Base-by-base conservation (phyloP, 2,329 filamentous ascomycete genomes). In the Fusarium veterinarium region DNA sequence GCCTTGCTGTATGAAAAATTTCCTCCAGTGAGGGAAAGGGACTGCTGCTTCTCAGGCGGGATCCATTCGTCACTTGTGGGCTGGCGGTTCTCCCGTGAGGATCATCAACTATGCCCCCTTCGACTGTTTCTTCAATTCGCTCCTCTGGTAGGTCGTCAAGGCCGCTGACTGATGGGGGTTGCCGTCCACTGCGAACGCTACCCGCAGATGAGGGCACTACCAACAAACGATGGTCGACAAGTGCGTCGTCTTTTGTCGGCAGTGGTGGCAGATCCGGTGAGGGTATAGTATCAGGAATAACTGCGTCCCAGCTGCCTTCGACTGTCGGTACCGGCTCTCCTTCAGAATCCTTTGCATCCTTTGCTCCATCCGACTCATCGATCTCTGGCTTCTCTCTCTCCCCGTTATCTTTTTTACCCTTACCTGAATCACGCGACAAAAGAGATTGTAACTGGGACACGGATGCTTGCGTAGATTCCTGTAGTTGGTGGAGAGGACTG, bases 151-250 rank as follows among this genome's bases (percentile, higher is more conserved):
- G 78, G 7, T 81, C 76, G 23, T 72, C 67, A 42, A 81, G 80
- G 42, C 80, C 76, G 40, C 83, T 81, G 17, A 81, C 77, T 9
- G 82, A 83, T 62, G 87, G 85, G 7, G 84, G 84, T 64, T 89
- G 88, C 19, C 86, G 83, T 30, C 87, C 87, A 74, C 84, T 88
- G 66, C 51, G 81, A 71, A 82, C 77, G 72, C 84, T 88, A 65
- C 81, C 82, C 13, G 77, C 77, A 35, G 76, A 77, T 9, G 72
- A 73, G 20, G 72, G 67, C 8, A 76, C 69, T 10, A 51, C 25
- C 31, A 69, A 45, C 30, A 65, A 40, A 40, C 56, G 64, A 40
- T 74, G 46, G 13, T 66, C 70, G 38, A 59, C 38, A 14, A 44
- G 16, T 48, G 46, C 28, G 10, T 59, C 49, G 13, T 59, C 57